Base-by-base conservation (phyloP, 2,329 filamentous ascomycete genomes). In the Rosellinia necatrix region DNA sequence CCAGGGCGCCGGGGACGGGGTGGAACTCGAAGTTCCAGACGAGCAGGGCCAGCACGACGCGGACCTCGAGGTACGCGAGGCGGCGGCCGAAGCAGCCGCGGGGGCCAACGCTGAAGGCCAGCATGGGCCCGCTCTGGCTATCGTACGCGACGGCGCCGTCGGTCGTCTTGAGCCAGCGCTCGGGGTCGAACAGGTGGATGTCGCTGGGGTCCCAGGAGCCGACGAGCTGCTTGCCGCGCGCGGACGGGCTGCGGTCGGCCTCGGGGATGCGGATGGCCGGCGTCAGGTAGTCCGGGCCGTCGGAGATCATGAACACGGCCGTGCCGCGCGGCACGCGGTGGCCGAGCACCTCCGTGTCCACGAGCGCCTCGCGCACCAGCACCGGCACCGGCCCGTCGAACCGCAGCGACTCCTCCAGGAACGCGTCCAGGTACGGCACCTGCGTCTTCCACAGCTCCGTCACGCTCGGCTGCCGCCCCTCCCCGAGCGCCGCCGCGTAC, bases 351-450 rank as follows among this genome's bases (percentile, higher is more conserved):
- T 79, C 82, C 0, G 88, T 89, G 68, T 91, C 81, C 24, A 81
- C 71, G 1, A 76, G 78, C 0, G 90, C 80, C 59, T 86, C 77
- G 60, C 92, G 88, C 53, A 88, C 69, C 0, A 89, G 92, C 24
- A 88, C 67, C 0, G 88, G 85, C 0, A 92, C 88, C 0, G 91
- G 89, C 1, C 87, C 76, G 72, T 83, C 86, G 68, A 88, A 82
- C 47, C 92, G 88, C 38, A 96, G 81, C 10, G 88, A 81, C 73
- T 96, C 92, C 67, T 83, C 88, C 70, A 88, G 87, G 19, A 96
- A 84, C 27, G 91, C 91, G 68, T 90, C 85, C 40, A 94, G 83
- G 71, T 93, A 96, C 2, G 89, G 87, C 69, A 96, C 51, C 0
- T 24, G 35, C 2, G 35, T 58, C 21, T 64, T 64, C 30, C 40